A percentile compares a stretch with the other conserved stretches of the same genome.
phyloP scores from a whole-genome alignment of 2,329 filamentous ascomycete species.

The Myriosclerotinia duriaeana region DNA sequence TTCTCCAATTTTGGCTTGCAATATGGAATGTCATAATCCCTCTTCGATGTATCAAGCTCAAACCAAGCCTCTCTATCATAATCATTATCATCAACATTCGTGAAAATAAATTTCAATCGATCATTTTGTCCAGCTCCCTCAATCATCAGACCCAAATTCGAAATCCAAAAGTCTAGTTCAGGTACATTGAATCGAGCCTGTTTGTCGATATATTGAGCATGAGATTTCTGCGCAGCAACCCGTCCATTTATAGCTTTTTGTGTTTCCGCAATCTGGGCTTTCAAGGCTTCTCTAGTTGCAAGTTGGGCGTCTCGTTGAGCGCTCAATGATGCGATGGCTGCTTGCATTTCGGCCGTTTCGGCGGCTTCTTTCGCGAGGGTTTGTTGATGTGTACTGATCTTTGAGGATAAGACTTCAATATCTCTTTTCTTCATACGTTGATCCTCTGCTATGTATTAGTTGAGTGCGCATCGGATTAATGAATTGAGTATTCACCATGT shows the following conservation, averaged over 20 bases:
- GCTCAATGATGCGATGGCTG: constrained; percentile 57
- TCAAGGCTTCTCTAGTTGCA: constrained; percentile 55
- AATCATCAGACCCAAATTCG: constrained; percentile 82
- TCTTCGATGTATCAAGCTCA: constrained; percentile 76
- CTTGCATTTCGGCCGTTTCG: constrained; percentile 74
- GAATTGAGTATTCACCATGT: constrained; percentile 61
- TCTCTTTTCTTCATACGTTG: constrained; percentile 85
- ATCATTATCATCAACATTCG: constrained; percentile 80
- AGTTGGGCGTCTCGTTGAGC: constrained; percentile 61
- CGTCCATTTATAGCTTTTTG: constrained; percentile 69
- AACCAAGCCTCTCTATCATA: constrained; percentile 93
- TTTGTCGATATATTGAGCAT: constrained; percentile 72
- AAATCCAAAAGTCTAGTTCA: constrained; percentile 94
- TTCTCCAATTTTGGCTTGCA: constrained; percentile 79
- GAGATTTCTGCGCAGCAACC: constrained; percentile 68
- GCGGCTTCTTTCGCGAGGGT: constrained; percentile 73
- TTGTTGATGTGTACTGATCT: constrained; percentile 68
- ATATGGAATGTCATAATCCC: constrained; percentile 82
- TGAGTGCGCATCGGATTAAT: not conserved
- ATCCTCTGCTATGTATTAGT: constrained; percentile 63
- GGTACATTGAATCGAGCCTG: constrained; percentile 88
- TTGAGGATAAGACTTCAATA: constrained; percentile 77
- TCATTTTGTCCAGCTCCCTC: constrained; percentile 85
- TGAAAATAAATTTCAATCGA: constrained; percentile 85
- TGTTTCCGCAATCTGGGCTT: constrained; percentile 63